Evolutionary conservation across 139 green algal genomes (phyloP).

Genomic region (Tetradesmus obliquus): DNA sequence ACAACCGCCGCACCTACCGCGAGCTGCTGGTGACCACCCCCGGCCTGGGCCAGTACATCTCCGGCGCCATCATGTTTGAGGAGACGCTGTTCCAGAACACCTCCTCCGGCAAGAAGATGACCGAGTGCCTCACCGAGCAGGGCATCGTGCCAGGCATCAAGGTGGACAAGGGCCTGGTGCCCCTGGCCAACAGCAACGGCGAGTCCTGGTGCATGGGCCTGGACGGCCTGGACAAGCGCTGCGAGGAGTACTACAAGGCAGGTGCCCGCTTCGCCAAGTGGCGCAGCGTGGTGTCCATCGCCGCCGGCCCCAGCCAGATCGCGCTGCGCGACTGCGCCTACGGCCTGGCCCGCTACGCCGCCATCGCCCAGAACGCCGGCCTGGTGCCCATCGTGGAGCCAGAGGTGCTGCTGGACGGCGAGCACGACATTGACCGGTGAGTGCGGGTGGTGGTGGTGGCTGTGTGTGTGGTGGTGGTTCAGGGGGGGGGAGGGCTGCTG

Average conservation of each 20-base stretch:
- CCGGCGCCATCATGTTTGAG: slow-evolving; percentile 97
- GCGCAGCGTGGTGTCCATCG: slow-evolving; percentile 94
- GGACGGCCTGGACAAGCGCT: slow-evolving; percentile 93
- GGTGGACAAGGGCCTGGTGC: slow-evolving; percentile 96
- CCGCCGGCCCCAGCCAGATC: slow-evolving; percentile 80
- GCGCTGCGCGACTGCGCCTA: slow-evolving; percentile 94
- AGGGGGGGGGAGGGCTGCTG: not conserved
- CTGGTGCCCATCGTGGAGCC: slow-evolving; percentile 99
- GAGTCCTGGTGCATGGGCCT: slow-evolving; percentile 96
- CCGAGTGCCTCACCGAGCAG: slow-evolving; percentile 88
- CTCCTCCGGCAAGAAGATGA: slow-evolving; percentile 86
- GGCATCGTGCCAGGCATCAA: slow-evolving; percentile 94
- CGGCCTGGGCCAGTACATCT: slow-evolving; percentile 93
- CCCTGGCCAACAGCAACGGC: slow-evolving; percentile 92
- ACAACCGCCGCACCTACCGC: slow-evolving; percentile 97
- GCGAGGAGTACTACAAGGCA: slow-evolving; percentile 98
- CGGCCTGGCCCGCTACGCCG: slow-evolving; percentile 97
- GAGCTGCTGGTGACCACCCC: slow-evolving; percentile 95
- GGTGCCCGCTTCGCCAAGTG: slow-evolving; percentile 99
- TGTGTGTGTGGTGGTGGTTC: not conserved
- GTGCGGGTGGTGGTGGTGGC: not conserved
- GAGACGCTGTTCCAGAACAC: slow-evolving; percentile 98
- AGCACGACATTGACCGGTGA: slow-evolving; percentile 86
- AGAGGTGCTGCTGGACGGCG: slow-evolving; percentile 97
- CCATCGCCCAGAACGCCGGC: slow-evolving; percentile 93